These are phyloP conservation scores for Microdochium paspali DNA, from an alignment of 2,329 filamentous ascomycete genomes.

Conservation along the genomic window DNA sequence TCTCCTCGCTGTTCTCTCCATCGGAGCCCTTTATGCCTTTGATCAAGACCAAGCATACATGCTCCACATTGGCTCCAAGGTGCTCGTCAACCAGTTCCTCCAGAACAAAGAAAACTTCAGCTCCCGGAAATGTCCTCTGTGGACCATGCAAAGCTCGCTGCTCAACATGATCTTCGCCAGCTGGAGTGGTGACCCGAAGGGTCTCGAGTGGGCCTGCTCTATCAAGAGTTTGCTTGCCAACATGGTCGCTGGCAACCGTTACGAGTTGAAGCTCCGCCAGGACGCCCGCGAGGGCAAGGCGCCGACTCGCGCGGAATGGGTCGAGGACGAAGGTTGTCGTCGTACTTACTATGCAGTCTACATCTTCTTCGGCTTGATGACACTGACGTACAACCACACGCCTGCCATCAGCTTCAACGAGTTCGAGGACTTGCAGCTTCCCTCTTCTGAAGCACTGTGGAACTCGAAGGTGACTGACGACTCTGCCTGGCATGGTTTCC, in stretches of 20 bases:
- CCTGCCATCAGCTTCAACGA: slow-evolving; percentile 98
- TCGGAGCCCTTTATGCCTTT: slow-evolving; percentile 92
- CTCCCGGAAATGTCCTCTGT: slow-evolving; percentile 91
- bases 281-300: slow-evolving; percentile 71
- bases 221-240: slow-evolving; percentile 97
- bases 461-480: slow-evolving; percentile 75
- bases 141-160: slow-evolving; percentile 96
- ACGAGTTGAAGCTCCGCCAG: slow-evolving; percentile 87
- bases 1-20: slow-evolving; percentile 82
- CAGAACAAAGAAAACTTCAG: slow-evolving; percentile 99
- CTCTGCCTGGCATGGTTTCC: slow-evolving; percentile 71
- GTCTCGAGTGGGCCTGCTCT: slow-evolving; percentile 95
- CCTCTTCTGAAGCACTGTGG: slow-evolving; percentile 91
- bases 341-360: slow-evolving; percentile 98
- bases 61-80: slow-evolving; percentile 94
- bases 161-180: slow-evolving; percentile 99
- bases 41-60: slow-evolving; percentile 96
- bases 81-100: slow-evolving; percentile 91
- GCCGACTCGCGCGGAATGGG: slow-evolving; percentile 82
- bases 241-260: slow-evolving; percentile 96
- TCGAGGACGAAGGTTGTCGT: slow-evolving; percentile 91
- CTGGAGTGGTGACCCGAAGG: slow-evolving; percentile 97
- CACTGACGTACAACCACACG: slow-evolving; percentile 94
- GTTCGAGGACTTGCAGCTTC: slow-evolving; percentile 85
- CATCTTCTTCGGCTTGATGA: slow-evolving; percentile 95